Evolutionary conservation across 225 moss, liverwort and hornwort species (phyloP).

Genomic region (Pseudoscleropodium purum): DNA sequence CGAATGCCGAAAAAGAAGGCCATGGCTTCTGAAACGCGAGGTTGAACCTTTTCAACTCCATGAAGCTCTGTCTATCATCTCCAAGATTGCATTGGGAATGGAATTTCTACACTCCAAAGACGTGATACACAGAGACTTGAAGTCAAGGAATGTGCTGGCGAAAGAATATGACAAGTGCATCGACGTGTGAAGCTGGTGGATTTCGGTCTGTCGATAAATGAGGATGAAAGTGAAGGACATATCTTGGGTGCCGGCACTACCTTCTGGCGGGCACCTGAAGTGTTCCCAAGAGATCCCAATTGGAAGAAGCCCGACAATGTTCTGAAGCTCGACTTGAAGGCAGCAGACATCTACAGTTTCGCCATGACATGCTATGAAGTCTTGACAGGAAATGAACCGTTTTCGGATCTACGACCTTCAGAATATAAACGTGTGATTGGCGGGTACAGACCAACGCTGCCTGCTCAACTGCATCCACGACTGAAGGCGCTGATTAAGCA

Average conservation of each 20-base stretch:
- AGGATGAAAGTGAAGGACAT: not conserved
- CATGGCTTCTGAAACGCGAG: not conserved
- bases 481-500: not conserved
- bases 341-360: slow-evolving; percentile 1
- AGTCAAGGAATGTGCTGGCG: not conserved
- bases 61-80: not conserved
- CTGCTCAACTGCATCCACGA: not conserved
- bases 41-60: not conserved
- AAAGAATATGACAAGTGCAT: not conserved
- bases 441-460: not conserved
- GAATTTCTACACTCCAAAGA: not conserved
- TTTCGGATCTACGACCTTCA: not conserved
- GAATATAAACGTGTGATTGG: not conserved
- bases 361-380: not conserved
- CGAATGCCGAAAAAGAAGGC: not conserved
- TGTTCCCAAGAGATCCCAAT: not conserved
- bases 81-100: slow-evolving; percentile 10
- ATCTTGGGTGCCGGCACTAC: not conserved
- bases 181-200: slow-evolving; percentile 2
- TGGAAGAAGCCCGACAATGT: too few species aligned
- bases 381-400: not conserved
- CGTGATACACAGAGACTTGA: slow-evolving; percentile 1
- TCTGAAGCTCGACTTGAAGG: not conserved
- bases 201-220: not conserved
- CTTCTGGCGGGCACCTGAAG: slow-evolving; percentile 7